Percentiles rank a stretch among this genome's conserved stretches.
These are phyloP conservation scores for Fusarium austroafricanum DNA, from an alignment of 2,329 filamentous ascomycete species.

Conservation along the genomic window DNA sequence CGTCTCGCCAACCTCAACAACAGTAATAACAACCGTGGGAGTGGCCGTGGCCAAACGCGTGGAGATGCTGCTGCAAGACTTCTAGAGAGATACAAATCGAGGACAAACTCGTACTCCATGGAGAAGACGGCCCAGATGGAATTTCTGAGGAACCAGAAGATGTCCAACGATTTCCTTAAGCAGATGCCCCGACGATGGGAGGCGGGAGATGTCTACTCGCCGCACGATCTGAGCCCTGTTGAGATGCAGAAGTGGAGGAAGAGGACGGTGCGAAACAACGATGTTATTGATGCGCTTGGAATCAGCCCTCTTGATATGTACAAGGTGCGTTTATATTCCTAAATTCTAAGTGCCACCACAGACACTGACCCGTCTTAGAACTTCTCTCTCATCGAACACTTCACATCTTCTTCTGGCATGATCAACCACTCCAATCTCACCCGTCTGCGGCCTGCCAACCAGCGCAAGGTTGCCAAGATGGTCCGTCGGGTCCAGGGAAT, in stretches of 20 bases:
- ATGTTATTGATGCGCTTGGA: slow-evolving; percentile 83
- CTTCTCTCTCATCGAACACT: slow-evolving; percentile 91
- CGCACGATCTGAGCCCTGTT: slow-evolving; percentile 81
- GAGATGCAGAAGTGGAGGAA: slow-evolving; percentile 87
- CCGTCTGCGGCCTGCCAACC: slow-evolving; percentile 87
- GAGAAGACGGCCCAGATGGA: slow-evolving; percentile 53
- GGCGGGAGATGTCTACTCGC: slow-evolving; percentile 87
- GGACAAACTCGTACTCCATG: slow-evolving; percentile 33
- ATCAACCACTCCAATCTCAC: slow-evolving; percentile 83
- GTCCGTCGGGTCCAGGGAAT: slow-evolving; percentile 89
- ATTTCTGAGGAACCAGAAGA: slow-evolving; percentile 54
- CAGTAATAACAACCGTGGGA: slow-evolving; percentile 20
- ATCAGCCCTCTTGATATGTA: slow-evolving; percentile 88
- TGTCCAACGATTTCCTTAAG: slow-evolving; percentile 65
- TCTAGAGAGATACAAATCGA: slow-evolving; percentile 45
- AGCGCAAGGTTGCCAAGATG: slow-evolving; percentile 92
- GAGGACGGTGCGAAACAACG: slow-evolving; percentile 66
- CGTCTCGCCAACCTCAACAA: slow-evolving; percentile 41
- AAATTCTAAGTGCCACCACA: background rate
- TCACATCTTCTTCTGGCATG: slow-evolving; percentile 83
- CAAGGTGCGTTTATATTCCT: slow-evolving; percentile 69
- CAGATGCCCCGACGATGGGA: slow-evolving; percentile 79
- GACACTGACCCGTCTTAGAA: slow-evolving; percentile 69
- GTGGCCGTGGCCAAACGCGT: slow-evolving; percentile 5
- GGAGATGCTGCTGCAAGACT: slow-evolving; percentile 48